A percentile compares a stretch with the other conserved stretches of the same genome.
These are phyloP conservation scores for Candida ascalaphidarum DNA, from an alignment of 805 yeast genomes.

Conservation along the genomic window DNA sequence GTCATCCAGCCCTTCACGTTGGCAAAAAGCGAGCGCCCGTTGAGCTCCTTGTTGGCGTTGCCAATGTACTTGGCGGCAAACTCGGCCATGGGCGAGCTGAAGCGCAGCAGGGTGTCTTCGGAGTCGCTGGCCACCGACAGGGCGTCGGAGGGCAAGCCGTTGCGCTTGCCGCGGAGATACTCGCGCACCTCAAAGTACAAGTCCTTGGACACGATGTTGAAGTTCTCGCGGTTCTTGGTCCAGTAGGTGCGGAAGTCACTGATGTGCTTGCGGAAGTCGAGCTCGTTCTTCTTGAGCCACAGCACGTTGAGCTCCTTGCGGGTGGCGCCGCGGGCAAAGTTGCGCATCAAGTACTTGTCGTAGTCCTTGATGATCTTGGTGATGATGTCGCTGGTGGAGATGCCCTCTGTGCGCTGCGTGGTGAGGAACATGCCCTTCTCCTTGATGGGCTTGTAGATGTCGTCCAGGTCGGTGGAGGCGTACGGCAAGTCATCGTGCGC, in stretches of 20 bases:
- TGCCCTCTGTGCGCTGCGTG: conserved; percentile 95
- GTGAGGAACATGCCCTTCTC: conserved; percentile 84
- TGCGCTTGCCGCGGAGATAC: conserved; percentile 44
- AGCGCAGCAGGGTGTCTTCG: conserved; percentile 19
- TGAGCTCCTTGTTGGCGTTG: conserved; percentile 35
- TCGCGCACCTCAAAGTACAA: conserved; percentile 80
- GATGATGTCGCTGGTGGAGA: conserved; percentile 91
- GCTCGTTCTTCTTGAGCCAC: conserved; percentile 95
- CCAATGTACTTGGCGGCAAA: conserved; percentile 60
- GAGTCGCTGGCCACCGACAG: conserved; percentile 15
- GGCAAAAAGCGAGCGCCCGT: conserved; percentile 25
- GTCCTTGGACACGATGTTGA: conserved; percentile 71
- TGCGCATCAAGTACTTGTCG: conserved; percentile 93
- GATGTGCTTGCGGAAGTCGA: conserved; percentile 87
- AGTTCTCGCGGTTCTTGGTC: conserved; percentile 61
- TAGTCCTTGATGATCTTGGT: conserved; percentile 93
- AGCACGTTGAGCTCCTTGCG: conserved; percentile 93
- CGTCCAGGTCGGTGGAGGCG: conserved; percentile 81
- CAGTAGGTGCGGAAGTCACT: conserved; percentile 81
- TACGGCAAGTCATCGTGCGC: conserved; percentile 98
- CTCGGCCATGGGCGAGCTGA: conserved; percentile 52
- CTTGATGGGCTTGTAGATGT: conserved; percentile 88
- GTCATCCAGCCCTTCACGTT: conserved; percentile 36
- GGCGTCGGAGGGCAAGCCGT: conserved; percentile 5
- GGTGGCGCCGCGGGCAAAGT: conserved; percentile 96